Conservation (phyloP, 371 early-diverging fungal species). For the Dentiscutata heterogama region DNA sequence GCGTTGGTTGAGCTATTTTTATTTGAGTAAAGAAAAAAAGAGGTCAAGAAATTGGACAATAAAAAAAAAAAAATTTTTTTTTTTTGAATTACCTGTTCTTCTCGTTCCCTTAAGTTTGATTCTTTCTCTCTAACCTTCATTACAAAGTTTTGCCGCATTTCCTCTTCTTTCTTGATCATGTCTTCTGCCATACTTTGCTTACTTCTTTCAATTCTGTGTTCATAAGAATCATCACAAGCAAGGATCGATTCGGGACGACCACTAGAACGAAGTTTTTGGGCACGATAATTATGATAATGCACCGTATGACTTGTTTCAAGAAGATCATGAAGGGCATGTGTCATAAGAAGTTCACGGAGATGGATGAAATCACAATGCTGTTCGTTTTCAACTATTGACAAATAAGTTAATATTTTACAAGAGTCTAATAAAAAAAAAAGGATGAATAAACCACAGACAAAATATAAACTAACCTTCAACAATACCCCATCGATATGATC, state of each 20-base stretch:
- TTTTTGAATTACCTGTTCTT: slow-evolving; percentile 62
- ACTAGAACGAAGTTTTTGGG: slow-evolving; percentile 63
- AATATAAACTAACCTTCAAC: slow-evolving; percentile 77
- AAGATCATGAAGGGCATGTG: slow-evolving; percentile 83
- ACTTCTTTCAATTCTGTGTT: slow-evolving; percentile 68
- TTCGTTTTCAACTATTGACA: slow-evolving; percentile 81
- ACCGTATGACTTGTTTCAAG: slow-evolving; percentile 82
- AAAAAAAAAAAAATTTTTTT: too few relatives aligned
- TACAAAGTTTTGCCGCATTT: slow-evolving; percentile 79
- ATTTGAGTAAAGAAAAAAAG: slow-evolving; percentile 10
- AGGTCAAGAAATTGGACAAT: background rate
- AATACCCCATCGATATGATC: slow-evolving; percentile 98
- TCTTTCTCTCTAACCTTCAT: slow-evolving; percentile 82
- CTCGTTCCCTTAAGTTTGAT: slow-evolving; percentile 67
- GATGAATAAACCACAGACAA: background rate
- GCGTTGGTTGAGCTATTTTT: slow-evolving; percentile 43
- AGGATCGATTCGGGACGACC: slow-evolving; percentile 82
- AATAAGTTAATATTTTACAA: background rate
- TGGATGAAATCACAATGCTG: slow-evolving; percentile 89
- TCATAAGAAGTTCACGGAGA: slow-evolving; percentile 79
- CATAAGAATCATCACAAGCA: slow-evolving; percentile 81
- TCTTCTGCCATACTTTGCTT: slow-evolving; percentile 66
- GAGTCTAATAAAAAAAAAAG: background rate
- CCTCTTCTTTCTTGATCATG: slow-evolving; percentile 81
- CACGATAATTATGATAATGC: slow-evolving; percentile 85